Evolutionary conservation across 2,329 filamentous ascomycete species (phyloP).

Genomic region (Aureobasidium sp.): DNA sequence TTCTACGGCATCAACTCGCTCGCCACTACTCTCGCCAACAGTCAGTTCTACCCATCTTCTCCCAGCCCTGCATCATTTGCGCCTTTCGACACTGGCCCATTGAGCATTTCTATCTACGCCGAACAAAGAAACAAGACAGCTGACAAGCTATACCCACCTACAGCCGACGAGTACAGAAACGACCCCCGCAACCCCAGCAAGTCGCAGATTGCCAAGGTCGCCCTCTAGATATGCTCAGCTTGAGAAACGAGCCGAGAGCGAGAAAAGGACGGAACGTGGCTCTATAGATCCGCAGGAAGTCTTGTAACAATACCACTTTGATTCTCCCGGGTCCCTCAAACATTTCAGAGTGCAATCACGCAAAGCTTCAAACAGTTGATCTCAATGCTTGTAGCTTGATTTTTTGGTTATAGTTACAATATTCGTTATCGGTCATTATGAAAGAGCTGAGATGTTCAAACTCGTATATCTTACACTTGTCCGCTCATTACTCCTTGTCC

Average conservation of each 20-base stretch:
- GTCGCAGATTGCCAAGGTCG: background rate
- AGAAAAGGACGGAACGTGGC: background rate
- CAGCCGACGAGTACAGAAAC: slow-evolving; percentile 94
- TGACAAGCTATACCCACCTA: background rate
- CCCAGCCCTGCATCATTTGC: background rate
- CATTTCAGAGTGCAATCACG: background rate
- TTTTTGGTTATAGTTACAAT: background rate
- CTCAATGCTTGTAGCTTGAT: background rate
- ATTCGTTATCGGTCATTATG: background rate
- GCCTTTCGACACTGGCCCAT: background rate
- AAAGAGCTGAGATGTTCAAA: background rate
- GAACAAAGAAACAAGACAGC: background rate
- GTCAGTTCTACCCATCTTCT: slow-evolving; percentile 52
- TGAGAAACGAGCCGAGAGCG: background rate
- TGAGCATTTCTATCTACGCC: too few relatives aligned
- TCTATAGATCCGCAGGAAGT: background rate
- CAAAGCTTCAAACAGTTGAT: background rate
- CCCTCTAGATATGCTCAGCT: background rate
- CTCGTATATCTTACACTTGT: background rate
- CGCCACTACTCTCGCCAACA: slow-evolving; percentile 65
- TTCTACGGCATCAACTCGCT: slow-evolving; percentile 85
- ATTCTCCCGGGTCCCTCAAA: background rate
- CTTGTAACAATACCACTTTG: slow-evolving; percentile 4
- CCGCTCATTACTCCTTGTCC: background rate
- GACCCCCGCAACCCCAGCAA: slow-evolving; percentile 72